Percentiles rank a stretch among this genome's conserved stretches.
Evolutionary conservation across 495 filamentous ascomycete species (phyloP).

Genomic region (Penicillium cosmopolitanum): DNA sequence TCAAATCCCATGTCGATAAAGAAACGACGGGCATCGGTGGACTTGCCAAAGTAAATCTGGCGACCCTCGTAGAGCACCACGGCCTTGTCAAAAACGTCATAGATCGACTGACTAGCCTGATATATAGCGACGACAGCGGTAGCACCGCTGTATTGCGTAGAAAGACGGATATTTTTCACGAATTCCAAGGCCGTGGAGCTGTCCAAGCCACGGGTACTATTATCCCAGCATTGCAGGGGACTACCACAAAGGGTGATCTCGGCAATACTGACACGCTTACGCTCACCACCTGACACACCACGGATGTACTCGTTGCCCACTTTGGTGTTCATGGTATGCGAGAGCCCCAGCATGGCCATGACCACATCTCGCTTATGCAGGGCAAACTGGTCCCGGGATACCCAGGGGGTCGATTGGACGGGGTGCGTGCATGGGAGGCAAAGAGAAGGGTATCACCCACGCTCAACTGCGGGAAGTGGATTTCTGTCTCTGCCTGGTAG

Average conservation of each 20-base stretch:
- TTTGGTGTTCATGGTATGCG: conserved; percentile 74
- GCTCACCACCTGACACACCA: conserved; percentile 80
- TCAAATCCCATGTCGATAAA: conserved; percentile 77
- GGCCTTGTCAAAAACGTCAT: conserved; percentile 79
- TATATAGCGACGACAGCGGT: conserved; percentile 82
- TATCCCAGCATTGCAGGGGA: conserved; percentile 82
- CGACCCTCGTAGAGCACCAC: conserved; percentile 79
- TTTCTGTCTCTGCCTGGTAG: conserved; percentile 79
- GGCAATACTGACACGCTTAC: conserved; percentile 82
- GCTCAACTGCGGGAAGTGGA: conserved; percentile 81
- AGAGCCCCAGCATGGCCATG: conserved; percentile 79
- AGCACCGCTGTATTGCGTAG: conserved; percentile 65
- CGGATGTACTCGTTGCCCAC: conserved; percentile 82
- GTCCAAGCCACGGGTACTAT: conserved; percentile 77
- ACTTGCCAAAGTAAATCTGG: conserved; percentile 78
- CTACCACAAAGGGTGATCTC: conserved; percentile 67
- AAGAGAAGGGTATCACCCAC: conserved; percentile 80
- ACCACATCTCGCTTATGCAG: conserved; percentile 72
- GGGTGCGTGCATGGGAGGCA: conserved; percentile 70
- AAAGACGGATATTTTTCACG: conserved; percentile 65
- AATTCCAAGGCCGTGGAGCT: conserved; percentile 84
- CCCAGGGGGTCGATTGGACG: conserved; percentile 63
- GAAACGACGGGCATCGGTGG: conserved; percentile 64
- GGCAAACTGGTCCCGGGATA: conserved; percentile 61
- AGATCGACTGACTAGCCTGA: conserved; percentile 77